These are phyloP conservation scores for Linanthus parryae DNA, from an alignment of 148 eudicot species.

Conservation along the genomic window DNA sequence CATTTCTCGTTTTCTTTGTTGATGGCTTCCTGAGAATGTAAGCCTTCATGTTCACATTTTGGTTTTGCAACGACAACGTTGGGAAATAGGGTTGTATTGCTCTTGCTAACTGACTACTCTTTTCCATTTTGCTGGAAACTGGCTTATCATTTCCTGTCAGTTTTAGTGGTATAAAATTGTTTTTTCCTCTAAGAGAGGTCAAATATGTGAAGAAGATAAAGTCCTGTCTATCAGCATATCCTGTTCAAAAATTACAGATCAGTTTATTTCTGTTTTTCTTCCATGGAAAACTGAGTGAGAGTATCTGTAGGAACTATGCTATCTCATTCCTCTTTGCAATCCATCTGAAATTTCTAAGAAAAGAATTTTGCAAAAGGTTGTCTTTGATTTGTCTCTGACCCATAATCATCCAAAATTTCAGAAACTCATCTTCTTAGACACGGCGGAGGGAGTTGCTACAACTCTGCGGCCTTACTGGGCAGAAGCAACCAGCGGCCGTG, in stretches of 20 bases:
- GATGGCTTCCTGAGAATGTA: background rate
- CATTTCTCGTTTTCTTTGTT: background rate
- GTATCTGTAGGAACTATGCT: no score
- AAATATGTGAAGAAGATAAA: no score
- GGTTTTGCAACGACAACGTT: background rate
- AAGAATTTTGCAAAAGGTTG: no score
- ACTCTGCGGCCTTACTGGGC: conserved; percentile 85
- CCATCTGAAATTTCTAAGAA: no score
- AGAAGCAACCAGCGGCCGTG: conserved; percentile 62
- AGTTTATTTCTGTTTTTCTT: background rate
- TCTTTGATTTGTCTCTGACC: conserved; percentile 2
- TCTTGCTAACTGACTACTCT: background rate
- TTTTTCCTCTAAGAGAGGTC: no score
- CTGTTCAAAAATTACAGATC: background rate
- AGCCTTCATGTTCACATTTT: background rate
- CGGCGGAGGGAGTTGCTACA: conserved; percentile 59
- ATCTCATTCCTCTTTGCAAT: no score
- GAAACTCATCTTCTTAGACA: conserved; percentile 88
- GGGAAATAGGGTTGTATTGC: background rate
- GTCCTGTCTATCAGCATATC: conserved; percentile 4
- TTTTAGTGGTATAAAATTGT: no score
- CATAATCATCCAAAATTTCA: conserved; percentile 23
- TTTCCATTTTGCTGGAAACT: background rate
- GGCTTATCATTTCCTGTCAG: no score
- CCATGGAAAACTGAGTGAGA: background rate